These are phyloP conservation scores for Rhizoclosmatium globosum DNA, from an alignment of 192 early-diverging fungal species.

Conservation along the genomic window DNA sequence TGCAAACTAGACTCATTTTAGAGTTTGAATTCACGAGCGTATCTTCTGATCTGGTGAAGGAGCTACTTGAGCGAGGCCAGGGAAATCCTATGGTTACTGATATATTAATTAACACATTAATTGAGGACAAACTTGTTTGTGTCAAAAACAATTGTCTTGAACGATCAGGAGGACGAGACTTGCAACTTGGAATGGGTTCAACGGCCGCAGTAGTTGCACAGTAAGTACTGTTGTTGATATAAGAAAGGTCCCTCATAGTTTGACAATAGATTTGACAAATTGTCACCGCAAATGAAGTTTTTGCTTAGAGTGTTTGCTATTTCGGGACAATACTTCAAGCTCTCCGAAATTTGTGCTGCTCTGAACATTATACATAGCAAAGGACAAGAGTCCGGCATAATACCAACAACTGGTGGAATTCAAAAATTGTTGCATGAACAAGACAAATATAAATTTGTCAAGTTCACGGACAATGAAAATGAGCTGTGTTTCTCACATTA, in stretches of 20 bases:
- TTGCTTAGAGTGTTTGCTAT: slow-evolving; percentile 11
- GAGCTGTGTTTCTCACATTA: slow-evolving; percentile 24
- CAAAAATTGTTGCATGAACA: not conserved
- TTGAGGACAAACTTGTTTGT: slow-evolving; percentile 11
- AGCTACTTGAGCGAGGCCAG: not conserved
- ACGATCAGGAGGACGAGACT: not conserved
- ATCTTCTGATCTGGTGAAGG: not conserved
- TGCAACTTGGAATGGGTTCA: not conserved
- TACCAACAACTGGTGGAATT: not conserved
- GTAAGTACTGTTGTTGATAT: slow-evolving; percentile 6
- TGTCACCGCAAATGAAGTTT: slow-evolving; percentile 10
- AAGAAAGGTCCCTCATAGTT: not conserved
- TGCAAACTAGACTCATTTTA: not conserved
- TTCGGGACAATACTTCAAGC: slow-evolving; percentile 29
- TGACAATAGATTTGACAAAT: slow-evolving; percentile 24
- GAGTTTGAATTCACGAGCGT: not conserved
- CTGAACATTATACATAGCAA: not conserved
- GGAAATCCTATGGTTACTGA: slow-evolving; percentile 23
- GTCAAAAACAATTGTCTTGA: not conserved
- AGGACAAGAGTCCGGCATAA: not conserved
- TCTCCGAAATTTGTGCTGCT: slow-evolving; percentile 3
- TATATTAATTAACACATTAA: slow-evolving; percentile 6
- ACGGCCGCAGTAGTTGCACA: slow-evolving; percentile 15
- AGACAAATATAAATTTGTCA: slow-evolving; percentile 29
- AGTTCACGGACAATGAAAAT: slow-evolving; percentile 11